Base-by-base conservation (phyloP, 768 basidiomycete species). In the Cyclocybe aegerita region DNA sequence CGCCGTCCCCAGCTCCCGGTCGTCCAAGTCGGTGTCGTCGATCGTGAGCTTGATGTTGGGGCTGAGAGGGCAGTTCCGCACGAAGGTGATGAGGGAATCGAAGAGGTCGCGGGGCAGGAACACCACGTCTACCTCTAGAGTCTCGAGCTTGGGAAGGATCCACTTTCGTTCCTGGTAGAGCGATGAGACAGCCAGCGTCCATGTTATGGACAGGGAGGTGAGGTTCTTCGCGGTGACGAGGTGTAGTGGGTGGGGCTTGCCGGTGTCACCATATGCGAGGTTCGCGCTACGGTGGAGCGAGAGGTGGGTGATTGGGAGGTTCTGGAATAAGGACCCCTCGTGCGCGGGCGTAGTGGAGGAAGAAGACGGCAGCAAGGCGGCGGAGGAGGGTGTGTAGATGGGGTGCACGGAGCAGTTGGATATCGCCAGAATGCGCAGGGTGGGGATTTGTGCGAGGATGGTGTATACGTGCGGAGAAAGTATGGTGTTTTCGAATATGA, bases 41-140 rank as follows among this genome's bases (percentile, higher is more conserved):
- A 66, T 60, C 4, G 38, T 49, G 3, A 67, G 49, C 9, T 59
- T 46, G 34, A 60, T 55, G 5, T 56, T 47, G 9, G 60, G 59
- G 17, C 38, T 42, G 14, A 58, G 38, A 23, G 58, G 10, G 43
- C 61, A 65, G n/a, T 53, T 52, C n/a, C 51, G 52, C 12, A 64
- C 58, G 37, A 65, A 59, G 1, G 38, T 46, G 9, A 62, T 52
- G 16, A 62, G 52, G 12, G 62, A 65, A 29, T 65, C 62, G 12
- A 62, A 60, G 14, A 66, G 50, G 33, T 65, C 66, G 9, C 66
- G 59, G 0, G 61, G 62, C 41, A 67, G 59, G 9, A 64, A 49
- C 2, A 63, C 58, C 40, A 65, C 58, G 33, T 52, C 41, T 7
- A 65, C 57, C 11, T 53, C 52, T 15, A 65, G 46, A 8, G 59